Percentiles rank a stretch among this genome's conserved stretches.
phyloP scores from a whole-genome alignment of 73 alveolate genomes.

The Symbiodinium natans region DNA sequence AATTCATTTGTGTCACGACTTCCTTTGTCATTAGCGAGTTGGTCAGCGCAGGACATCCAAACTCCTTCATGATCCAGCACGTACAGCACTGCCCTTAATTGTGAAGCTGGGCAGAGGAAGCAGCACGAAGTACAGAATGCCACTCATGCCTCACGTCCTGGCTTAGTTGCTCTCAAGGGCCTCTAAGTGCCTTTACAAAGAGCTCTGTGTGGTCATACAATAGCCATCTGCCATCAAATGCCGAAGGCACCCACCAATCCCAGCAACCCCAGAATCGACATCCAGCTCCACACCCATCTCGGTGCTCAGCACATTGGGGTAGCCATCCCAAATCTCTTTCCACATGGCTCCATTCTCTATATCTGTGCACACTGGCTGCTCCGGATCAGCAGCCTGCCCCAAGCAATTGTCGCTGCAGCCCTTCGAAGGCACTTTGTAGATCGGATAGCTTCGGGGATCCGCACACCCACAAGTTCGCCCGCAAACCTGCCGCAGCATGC shows the following conservation, averaged over 20 bases:
- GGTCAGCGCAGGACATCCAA: neutral
- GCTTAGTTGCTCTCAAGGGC: no score
- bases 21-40: neutral
- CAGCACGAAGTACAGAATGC: no score
- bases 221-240: neutral
- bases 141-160: no score
- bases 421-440: constrained; percentile 4
- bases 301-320: neutral
- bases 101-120: no score
- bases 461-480: constrained; percentile 36
- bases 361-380: neutral
- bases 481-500: constrained; percentile 21
- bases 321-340: constrained; percentile 33
- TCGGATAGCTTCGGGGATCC: constrained; percentile 1
- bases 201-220: no score
- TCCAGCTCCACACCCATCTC: neutral
- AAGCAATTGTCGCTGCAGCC: constrained; percentile 26
- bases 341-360: neutral
- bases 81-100: no score
- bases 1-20: neutral
- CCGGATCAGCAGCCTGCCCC: neutral
- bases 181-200: no score
- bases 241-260: no score
- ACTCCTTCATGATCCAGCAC: neutral
- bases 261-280: neutral